These are phyloP conservation scores for Blepharisma stoltei DNA, from an alignment of 73 alveolate genomes.

Conservation along the genomic window DNA sequence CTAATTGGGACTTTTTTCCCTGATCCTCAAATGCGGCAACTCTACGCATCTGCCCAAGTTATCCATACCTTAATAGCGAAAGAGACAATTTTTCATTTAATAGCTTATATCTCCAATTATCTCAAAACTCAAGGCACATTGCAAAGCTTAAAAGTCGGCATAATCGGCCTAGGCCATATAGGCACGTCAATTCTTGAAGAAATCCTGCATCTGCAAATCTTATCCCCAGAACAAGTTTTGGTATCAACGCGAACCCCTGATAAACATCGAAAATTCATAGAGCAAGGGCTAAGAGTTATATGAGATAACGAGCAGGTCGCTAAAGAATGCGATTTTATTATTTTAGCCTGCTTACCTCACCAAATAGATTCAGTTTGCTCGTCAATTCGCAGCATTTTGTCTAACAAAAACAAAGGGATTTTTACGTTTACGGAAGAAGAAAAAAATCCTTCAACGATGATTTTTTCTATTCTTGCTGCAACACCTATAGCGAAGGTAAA, in stretches of 20 bases:
- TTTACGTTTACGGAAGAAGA: constrained; percentile 23
- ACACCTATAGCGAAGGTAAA: constrained; percentile 1
- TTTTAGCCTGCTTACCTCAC: constrained; percentile 17
- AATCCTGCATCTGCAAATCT: neutral
- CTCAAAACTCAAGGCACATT: neutral
- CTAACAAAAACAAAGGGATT: neutral
- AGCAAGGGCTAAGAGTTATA: neutral
- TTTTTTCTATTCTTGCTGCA: constrained; percentile 26
- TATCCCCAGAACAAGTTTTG: neutral
- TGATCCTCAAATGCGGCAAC: neutral
- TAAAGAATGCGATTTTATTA: constrained; percentile 8
- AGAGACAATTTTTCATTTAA: neutral
- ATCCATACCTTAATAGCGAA: neutral
- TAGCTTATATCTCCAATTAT: neutral
- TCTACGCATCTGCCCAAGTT: constrained; percentile 5
- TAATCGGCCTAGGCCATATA: constrained; percentile 22
- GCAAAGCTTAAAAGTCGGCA: constrained; percentile 5
- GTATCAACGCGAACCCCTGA: constrained; percentile 24
- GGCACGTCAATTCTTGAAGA: constrained; percentile 11
- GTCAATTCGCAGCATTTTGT: neutral
- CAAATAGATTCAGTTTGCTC: neutral
- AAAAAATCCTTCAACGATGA: neutral
- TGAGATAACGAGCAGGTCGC: constrained; percentile 18
- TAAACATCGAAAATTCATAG: neutral
- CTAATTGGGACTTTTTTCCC: neutral